Percentiles rank a stretch among this genome's conserved stretches.
Evolutionary conservation across 352 stramenopile genomes (phyloP).

Genomic region (Globisporangium nagaii): DNA sequence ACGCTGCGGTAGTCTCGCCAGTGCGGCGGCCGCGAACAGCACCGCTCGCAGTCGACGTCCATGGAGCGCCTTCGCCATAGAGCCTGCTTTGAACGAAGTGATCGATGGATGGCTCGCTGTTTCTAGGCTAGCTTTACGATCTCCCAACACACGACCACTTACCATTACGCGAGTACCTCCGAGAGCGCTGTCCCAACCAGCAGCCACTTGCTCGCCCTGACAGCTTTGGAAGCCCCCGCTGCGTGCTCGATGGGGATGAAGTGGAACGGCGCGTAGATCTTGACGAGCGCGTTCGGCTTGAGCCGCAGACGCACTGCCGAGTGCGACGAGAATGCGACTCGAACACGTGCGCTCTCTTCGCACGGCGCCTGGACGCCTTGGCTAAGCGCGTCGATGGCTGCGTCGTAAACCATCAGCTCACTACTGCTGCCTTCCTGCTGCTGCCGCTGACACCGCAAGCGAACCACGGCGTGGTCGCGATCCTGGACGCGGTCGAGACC

Average conservation of each 20-base stretch:
- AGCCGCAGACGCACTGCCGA: constrained; percentile 26
- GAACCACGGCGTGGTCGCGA: constrained; percentile 32
- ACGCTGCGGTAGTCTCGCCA: neutral
- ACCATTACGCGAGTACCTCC: constrained; percentile 20
- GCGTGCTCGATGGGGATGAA: constrained; percentile 29
- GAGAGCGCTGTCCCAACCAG: constrained; percentile 46
- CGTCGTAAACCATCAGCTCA: constrained; percentile 28
- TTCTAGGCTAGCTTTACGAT: neutral
- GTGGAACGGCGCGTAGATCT: constrained; percentile 57
- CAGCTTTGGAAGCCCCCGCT: constrained; percentile 13
- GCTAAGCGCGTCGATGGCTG: constrained; percentile 19
- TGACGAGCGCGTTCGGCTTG: constrained; percentile 20
- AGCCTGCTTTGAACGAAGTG: neutral
- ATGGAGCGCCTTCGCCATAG: constrained; percentile 3
- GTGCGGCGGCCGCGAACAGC: constrained; percentile 7
- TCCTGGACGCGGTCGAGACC: constrained; percentile 40
- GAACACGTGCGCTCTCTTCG: constrained; percentile 13
- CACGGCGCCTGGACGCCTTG: constrained; percentile 8
- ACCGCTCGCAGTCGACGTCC: neutral
- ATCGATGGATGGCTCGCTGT: too few relatives aligned
- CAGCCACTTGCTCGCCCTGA: constrained; percentile 20
- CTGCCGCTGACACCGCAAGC: constrained; percentile 1
- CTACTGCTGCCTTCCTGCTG: neutral
- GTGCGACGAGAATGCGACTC: constrained; percentile 29
- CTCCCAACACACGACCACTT: neutral